Base-by-base conservation (phyloP, 192 early-diverging fungal species). In the Coemansia sp. region DNA sequence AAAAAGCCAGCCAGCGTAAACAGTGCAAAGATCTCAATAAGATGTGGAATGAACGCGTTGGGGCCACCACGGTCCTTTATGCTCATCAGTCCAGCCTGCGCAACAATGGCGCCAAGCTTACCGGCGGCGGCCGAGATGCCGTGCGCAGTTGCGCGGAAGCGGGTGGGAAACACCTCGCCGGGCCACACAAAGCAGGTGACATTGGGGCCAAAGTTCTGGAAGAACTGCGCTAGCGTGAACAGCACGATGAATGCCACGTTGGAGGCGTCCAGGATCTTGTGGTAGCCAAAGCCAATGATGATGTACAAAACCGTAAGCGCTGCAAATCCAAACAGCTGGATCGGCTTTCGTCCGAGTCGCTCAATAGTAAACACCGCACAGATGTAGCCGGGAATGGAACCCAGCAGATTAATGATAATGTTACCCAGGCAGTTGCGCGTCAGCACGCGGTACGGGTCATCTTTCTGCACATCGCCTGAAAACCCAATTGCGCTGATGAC, bases 151-250 rank as follows among this genome's bases (percentile, higher is more conserved):
- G 92, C 88, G 40, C 92, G 77, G 81, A 92, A 93, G 8, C 91
- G 86, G 13, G 93, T 94, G 5, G 93, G 93, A 79, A 92, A 94
- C 12, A 87, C 86, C 71, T 94, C 93, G 65, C 88, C 89, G 40
- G 93, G 93, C 58, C 92, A 87, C 41, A 94, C 87, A 58, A 94
- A 94, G 5, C 92, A 93, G 6, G 95, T 99, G 26, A 87, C 69
- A 78, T 99, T 99, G 59, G 97, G 97, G 7, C 97, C 97, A 86
- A 94, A 97, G 87, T 98, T 95, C 84, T 93, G 93, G 86, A 97
- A 94, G 61, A 94, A 74, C 66, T 91, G 88, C 0, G 89, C 87
- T 5, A 86, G 61, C 4, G 87, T 84, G 61, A 87, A 93, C 38
- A 93, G 69, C 15, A 91, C 82, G 49, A 91, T 85, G 70, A 91